A percentile compares a stretch with the other conserved stretches of the same genome.
These are phyloP conservation scores for Citrus reticulata DNA, from an alignment of 345 rosid genomes.

Conservation along the genomic window DNA sequence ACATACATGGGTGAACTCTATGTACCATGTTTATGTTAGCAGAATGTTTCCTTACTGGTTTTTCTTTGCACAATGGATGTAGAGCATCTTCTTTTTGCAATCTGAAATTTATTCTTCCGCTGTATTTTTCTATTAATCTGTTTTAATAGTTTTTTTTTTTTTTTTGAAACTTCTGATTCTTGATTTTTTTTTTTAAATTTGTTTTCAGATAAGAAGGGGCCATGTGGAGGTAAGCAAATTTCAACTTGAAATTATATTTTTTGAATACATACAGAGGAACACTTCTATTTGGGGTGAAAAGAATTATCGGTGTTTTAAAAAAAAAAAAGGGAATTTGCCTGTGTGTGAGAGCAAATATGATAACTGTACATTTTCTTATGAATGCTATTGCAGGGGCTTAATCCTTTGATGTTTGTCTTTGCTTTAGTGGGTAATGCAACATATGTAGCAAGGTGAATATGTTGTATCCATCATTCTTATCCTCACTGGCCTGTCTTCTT, in stretches of 20 bases:
- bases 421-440: constrained; percentile 77
- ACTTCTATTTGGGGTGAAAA: not conserved
- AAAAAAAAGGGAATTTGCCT: not conserved
- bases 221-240: constrained; percentile 58
- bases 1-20: not conserved
- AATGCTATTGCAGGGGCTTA: constrained; percentile 54
- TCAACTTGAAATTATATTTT: not conserved
- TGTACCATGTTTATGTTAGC: not conserved
- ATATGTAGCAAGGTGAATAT: constrained; percentile 67
- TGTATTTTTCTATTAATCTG: not conserved
- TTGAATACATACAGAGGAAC: not conserved
- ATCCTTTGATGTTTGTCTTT: constrained; percentile 79
- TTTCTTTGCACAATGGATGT: not conserved
- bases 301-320: not conserved
- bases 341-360: not conserved
- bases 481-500: not conserved
- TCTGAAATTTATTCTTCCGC: not conserved
- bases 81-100: not conserved
- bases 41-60: not conserved
- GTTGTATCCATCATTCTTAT: not conserved
- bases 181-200: not conserved
- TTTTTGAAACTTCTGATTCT: not conserved
- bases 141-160: not conserved
- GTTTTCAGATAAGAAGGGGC: constrained; percentile 72
- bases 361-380: not conserved